phyloP scores from a whole-genome alignment of 495 filamentous ascomycete genomes.

The Xylaria bambusicola region DNA sequence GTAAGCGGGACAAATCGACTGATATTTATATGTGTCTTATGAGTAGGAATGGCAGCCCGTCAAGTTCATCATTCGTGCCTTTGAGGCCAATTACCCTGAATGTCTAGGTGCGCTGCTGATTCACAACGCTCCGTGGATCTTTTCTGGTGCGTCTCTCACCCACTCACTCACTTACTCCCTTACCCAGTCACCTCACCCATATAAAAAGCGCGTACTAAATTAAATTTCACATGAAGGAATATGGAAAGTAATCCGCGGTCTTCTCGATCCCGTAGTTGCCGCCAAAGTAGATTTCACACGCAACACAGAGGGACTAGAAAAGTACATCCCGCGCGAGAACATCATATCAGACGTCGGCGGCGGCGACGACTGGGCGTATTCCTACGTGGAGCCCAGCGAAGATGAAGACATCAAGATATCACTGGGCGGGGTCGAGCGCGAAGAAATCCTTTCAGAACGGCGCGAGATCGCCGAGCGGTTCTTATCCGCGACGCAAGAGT shows the following conservation, averaged over 20 bases:
- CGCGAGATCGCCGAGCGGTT: background rate
- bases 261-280: slow-evolving; percentile 14
- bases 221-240: background rate
- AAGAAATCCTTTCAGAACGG: background rate
- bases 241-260: slow-evolving; percentile 14
- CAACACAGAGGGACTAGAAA: slow-evolving; percentile 2
- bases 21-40: background rate
- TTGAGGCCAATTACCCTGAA: slow-evolving; percentile 18
- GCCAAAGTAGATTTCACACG: slow-evolving; percentile 6
- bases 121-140: slow-evolving; percentile 17
- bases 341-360: slow-evolving; percentile 1
- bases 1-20: background rate
- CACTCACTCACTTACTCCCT: background rate
- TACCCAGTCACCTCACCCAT: background rate
- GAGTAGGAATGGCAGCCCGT: slow-evolving; percentile 12
- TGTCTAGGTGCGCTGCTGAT: slow-evolving; percentile 14
- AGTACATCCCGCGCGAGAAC: slow-evolving; percentile 1
- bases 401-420: background rate
- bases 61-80: slow-evolving; percentile 13
- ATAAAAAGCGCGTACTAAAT: background rate
- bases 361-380: slow-evolving; percentile 1
- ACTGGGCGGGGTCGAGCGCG: background rate
- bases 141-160: slow-evolving; percentile 8
- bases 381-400: background rate
- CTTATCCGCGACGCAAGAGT: background rate